These are phyloP conservation scores for Tripterygium wilfordii DNA, from an alignment of 177 flowering plant genomes.

Conservation along the genomic window DNA sequence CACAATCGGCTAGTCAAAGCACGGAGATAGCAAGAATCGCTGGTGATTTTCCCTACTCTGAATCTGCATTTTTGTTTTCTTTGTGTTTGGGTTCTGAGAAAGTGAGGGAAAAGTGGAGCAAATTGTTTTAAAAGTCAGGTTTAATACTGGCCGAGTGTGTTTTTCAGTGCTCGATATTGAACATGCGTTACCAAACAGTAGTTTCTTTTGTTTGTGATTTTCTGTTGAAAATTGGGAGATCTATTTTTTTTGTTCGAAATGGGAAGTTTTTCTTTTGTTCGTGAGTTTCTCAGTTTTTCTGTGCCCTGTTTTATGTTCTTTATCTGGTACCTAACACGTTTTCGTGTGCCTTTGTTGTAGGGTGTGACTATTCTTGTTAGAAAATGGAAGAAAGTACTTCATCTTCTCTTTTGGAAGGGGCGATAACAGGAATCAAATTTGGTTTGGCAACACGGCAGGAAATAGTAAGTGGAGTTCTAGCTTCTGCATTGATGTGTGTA, in stretches of 20 bases:
- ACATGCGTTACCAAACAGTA: too few relatives aligned
- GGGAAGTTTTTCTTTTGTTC: too few relatives aligned
- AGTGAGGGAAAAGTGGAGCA: background rate
- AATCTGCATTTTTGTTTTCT: background rate
- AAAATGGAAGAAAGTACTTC: constrained; percentile 34
- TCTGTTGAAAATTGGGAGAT: too few relatives aligned
- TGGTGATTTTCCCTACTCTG: background rate
- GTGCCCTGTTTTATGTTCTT: background rate
- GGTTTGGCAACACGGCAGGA: constrained; percentile 48
- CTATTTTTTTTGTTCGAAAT: too few relatives aligned
- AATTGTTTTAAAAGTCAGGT: too few relatives aligned
- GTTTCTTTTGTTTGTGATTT: too few relatives aligned
- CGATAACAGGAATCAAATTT: constrained; percentile 42
- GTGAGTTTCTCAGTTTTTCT: too few relatives aligned
- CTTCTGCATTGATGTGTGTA: background rate
- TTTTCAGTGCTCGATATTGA: too few relatives aligned
- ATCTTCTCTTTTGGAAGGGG: constrained; percentile 29
- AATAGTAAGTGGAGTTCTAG: constrained; percentile 41
- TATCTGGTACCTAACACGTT: background rate
- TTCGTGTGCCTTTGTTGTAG: background rate
- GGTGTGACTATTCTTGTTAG: background rate
- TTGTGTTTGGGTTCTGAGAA: constrained; percentile 2
- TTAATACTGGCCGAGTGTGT: too few relatives aligned
- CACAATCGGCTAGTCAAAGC: too few relatives aligned
- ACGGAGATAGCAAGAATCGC: too few relatives aligned